Base-by-base conservation (phyloP, 139 green algal genomes). In the Klebsormidium nitens region DNA sequence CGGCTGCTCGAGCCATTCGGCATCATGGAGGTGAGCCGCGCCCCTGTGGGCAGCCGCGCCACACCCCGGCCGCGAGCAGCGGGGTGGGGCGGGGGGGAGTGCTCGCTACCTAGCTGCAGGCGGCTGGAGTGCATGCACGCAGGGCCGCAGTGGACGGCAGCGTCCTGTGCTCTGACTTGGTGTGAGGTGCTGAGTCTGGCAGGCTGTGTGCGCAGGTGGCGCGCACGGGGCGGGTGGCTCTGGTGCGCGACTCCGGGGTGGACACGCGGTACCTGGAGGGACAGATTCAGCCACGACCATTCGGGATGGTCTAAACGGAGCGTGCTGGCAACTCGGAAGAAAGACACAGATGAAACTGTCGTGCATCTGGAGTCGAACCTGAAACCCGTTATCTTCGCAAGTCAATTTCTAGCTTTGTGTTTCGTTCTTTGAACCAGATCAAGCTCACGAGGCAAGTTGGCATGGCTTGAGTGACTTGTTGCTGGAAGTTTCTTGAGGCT, bases 211-310 rank as follows among this genome's bases (percentile, higher is more conserved):
- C 8, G 29, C 62, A 70, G 62, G 86, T 97, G 34, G 93, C 93
- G 0, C 78, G 93, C 49, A 97, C 93, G 1, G 93, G 93, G 2
- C 78, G 87, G 0, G 80, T 97, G 31, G 87, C 89, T 0, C 82
- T 96, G 56, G 34, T 66, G 0, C 82, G 93, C 32, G 90, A 95
- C 46, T 91, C 82, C 8, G 87, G 89, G 11, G 85, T 98, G 35
- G 88, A 97, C 82, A 86, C 83, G 32, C 50, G 48, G 23, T 58
- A 69, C 26, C 60, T 82, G 29, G 46, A n/a, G n/a, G n/a, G n/a
- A n/a, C n/a, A n/a, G n/a, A n/a, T n/a, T n/a, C n/a, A n/a, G n/a
- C n/a, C n/a, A n/a, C n/a, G n/a, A n/a, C n/a, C n/a, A n/a, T n/a
- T n/a, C n/a, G n/a, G n/a, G n/a, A n/a, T n/a, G n/a, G n/a, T n/a